Percentiles rank a stretch among this genome's conserved stretches.
Evolutionary conservation across 108 stramenopile species (phyloP).

Genomic region (Skeletonema tropicum): DNA sequence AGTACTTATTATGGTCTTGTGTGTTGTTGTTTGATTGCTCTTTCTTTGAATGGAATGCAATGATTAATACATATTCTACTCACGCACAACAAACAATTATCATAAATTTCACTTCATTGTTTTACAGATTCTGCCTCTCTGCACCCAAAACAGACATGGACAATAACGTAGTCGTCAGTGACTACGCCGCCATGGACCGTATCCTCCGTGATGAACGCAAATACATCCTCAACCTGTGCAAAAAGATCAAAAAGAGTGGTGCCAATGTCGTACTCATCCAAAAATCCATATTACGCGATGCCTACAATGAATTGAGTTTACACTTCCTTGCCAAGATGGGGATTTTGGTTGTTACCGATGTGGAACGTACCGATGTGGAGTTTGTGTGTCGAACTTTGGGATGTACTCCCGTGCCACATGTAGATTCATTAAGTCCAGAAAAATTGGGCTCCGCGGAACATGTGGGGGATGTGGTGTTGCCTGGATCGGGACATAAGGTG

Average conservation of each 20-base stretch:
- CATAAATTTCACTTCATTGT: background rate
- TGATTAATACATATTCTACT: background rate
- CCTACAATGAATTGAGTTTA: constrained; percentile 98
- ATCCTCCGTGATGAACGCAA: constrained; percentile 98
- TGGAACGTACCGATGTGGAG: constrained; percentile 95
- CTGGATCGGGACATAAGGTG: constrained; percentile 92
- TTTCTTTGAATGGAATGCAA: too few relatives aligned
- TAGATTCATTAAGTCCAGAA: constrained; percentile 89
- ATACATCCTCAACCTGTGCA: constrained; percentile 94
- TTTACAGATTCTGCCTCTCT: constrained; percentile 86
- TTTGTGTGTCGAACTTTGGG: constrained; percentile 96
- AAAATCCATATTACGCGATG: constrained; percentile 98
- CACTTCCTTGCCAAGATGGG: constrained; percentile 99
- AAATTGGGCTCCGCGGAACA: constrained; percentile 90
- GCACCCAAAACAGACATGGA: constrained; percentile 99
- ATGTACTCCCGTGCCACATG: constrained; percentile 95
- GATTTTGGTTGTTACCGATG: constrained; percentile 98
- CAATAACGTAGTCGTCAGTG: constrained; percentile 97
- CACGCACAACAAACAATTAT: constrained; percentile 5
- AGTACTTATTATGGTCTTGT: constrained; percentile 23
- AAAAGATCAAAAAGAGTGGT: constrained; percentile 97
- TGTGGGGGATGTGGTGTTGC: constrained; percentile 94
- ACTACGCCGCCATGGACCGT: constrained; percentile 99
- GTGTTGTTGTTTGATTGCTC: background rate
- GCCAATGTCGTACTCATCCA: constrained; percentile 98